Percentiles rank a stretch among this genome's conserved stretches.
These are phyloP conservation scores for Ascochyta fabae DNA, from an alignment of 2,329 filamentous ascomycete genomes.

Conservation along the genomic window DNA sequence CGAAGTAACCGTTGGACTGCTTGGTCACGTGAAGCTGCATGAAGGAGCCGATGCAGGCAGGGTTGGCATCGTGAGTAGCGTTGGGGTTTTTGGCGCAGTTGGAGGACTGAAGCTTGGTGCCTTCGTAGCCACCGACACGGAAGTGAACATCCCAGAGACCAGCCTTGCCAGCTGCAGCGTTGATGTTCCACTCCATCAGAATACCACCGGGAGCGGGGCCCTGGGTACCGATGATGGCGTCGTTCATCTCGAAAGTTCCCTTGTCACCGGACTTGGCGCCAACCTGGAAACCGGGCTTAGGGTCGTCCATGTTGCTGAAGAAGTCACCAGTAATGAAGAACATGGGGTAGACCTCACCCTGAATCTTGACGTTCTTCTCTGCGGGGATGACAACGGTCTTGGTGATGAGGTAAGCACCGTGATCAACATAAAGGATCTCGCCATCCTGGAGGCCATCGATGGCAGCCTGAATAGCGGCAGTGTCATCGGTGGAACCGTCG, in stretches of 20 bases:
- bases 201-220: constrained; percentile 87
- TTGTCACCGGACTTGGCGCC: constrained; percentile 74
- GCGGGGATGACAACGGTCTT: constrained; percentile 65
- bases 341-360: constrained; percentile 89
- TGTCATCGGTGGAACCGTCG: constrained; percentile 88
- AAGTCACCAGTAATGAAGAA: constrained; percentile 79
- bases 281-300: constrained; percentile 84
- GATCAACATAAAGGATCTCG: constrained; percentile 69
- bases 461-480: constrained; percentile 78
- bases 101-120: constrained; percentile 80
- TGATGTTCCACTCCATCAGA: constrained; percentile 90
- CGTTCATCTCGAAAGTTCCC: constrained; percentile 84
- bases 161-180: constrained; percentile 68
- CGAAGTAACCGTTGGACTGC: constrained; percentile 73
- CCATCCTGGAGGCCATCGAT: constrained; percentile 71
- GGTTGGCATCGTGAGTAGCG: constrained; percentile 65
- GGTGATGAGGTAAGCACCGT: constrained; percentile 67
- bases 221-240: constrained; percentile 83
- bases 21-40: constrained; percentile 64
- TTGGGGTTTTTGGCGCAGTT: constrained; percentile 79
- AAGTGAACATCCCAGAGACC: constrained; percentile 97
- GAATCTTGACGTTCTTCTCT: constrained; percentile 78
- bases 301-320: constrained; percentile 78
- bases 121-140: constrained; percentile 85
- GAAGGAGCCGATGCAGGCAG: constrained; percentile 76